phyloP scores from a whole-genome alignment of 179 eudicot genomes.

The Camellia oleifera region DNA sequence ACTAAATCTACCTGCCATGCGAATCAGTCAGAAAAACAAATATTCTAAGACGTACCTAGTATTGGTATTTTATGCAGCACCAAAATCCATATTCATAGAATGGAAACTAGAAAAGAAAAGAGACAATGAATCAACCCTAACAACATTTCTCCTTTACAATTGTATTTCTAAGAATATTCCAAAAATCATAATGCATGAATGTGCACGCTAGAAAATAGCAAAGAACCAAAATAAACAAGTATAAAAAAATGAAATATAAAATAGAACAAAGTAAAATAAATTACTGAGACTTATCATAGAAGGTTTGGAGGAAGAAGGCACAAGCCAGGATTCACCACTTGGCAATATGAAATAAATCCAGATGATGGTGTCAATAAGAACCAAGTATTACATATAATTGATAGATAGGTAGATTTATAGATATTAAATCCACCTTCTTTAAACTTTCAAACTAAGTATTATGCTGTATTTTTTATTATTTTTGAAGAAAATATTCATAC shows the following conservation, averaged over 20 bases:
- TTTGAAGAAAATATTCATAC: too few relatives aligned
- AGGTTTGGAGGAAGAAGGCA: not conserved
- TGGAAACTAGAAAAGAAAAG: not conserved
- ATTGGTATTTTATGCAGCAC: not conserved
- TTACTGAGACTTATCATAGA: too few relatives aligned
- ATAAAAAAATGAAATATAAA: not conserved
- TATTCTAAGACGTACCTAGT: not conserved
- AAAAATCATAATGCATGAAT: conserved; percentile 1
- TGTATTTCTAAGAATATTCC: not conserved
- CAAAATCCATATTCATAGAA: not conserved
- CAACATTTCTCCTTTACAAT: not conserved
- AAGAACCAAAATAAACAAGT: not conserved
- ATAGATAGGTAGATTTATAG: not conserved
- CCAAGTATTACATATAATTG: not conserved
- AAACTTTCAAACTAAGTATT: too few relatives aligned
- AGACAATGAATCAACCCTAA: not conserved
- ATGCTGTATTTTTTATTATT: too few relatives aligned
- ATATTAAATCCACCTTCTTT: too few relatives aligned
- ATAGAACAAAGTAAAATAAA: not conserved
- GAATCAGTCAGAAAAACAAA: not conserved
- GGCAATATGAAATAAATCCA: not conserved
- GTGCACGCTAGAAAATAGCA: not conserved
- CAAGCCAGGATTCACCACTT: not conserved
- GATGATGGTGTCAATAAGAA: not conserved
- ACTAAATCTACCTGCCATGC: conserved; percentile 80